A percentile compares a stretch with the other conserved stretches of the same genome.
phyloP scores from a whole-genome alignment of 164 flowering plant species.

The Liquidambar formosana region DNA sequence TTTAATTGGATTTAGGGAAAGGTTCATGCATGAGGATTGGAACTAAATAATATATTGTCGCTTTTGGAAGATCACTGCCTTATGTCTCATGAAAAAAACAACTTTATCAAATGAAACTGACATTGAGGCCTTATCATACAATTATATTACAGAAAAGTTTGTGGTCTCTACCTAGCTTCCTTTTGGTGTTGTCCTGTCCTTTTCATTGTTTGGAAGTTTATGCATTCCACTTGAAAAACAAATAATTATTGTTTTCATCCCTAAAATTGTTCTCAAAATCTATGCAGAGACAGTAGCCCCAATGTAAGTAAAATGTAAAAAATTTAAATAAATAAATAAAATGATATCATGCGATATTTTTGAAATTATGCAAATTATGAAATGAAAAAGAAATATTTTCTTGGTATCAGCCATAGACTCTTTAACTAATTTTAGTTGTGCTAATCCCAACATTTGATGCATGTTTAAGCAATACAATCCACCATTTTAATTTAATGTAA shows the following conservation, averaged over 20 bases:
- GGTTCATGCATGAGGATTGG: constrained; percentile 24
- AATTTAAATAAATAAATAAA: too few relatives aligned
- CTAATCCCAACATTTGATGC: too few relatives aligned
- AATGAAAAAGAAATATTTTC: too few relatives aligned
- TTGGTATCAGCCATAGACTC: too few relatives aligned
- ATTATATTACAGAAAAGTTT: constrained; percentile 9
- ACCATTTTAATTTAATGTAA: too few relatives aligned
- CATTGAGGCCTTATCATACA: constrained; percentile 22
- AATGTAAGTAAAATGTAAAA: too few relatives aligned
- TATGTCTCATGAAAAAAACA: constrained; percentile 12
- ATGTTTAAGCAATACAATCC: too few relatives aligned
- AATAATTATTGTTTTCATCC: constrained; percentile 1
- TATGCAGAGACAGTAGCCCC: not conserved
- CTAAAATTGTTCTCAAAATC: not conserved
- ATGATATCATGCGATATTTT: too few relatives aligned
- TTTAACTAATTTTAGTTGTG: too few relatives aligned
- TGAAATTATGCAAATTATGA: too few relatives aligned
- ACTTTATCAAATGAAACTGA: constrained; percentile 14
- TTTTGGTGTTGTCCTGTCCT: constrained; percentile 23
- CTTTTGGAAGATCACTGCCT: constrained; percentile 6
- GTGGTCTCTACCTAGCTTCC: constrained; percentile 13
- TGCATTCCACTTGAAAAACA: constrained; percentile 7
- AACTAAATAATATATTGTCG: not conserved
- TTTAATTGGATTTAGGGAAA: not conserved
- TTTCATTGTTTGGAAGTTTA: constrained; percentile 8